Conservation (phyloP, 352 stramenopile genomes). For the Pythium aristosporum region DNA sequence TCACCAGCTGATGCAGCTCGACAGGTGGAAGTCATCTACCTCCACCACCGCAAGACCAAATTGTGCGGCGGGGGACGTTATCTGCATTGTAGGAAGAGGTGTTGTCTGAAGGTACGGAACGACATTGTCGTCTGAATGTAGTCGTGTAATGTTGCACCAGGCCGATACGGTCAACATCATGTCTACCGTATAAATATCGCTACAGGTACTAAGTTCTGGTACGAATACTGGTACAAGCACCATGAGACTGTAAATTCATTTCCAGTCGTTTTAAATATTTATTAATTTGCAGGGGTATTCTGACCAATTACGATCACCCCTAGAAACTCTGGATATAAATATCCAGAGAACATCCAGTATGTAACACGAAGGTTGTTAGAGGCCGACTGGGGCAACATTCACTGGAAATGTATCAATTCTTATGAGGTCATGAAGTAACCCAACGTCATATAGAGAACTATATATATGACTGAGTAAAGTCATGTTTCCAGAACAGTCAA, state of each 20-base stretch:
- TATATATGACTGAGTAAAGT: too few relatives aligned
- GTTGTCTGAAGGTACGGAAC: slow-evolving; percentile 1
- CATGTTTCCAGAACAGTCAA: too few relatives aligned
- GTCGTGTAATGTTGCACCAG: slow-evolving; percentile 1
- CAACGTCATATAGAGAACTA: too few relatives aligned
- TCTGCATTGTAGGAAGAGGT: background rate
- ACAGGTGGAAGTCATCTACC: background rate
- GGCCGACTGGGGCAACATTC: too few relatives aligned
- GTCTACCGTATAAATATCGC: background rate
- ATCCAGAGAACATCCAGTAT: slow-evolving; percentile 4
- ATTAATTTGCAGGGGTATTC: background rate
- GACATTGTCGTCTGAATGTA: slow-evolving; percentile 1
- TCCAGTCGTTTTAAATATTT: background rate
- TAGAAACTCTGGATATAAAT: slow-evolving; percentile 12
- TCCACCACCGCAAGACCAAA: background rate
- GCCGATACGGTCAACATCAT: background rate
- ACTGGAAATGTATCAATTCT: too few relatives aligned
- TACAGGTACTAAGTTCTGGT: background rate
- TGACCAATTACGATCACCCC: slow-evolving; percentile 2
- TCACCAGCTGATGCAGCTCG: background rate
- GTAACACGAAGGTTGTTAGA: too few relatives aligned
- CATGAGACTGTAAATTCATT: background rate
- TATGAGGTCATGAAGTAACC: too few relatives aligned
- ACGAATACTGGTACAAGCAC: background rate
- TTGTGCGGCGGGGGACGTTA: background rate